These are phyloP conservation scores for Poa pratensis DNA, from an alignment of 176 grass and related monocot species.

Conservation along the genomic window DNA sequence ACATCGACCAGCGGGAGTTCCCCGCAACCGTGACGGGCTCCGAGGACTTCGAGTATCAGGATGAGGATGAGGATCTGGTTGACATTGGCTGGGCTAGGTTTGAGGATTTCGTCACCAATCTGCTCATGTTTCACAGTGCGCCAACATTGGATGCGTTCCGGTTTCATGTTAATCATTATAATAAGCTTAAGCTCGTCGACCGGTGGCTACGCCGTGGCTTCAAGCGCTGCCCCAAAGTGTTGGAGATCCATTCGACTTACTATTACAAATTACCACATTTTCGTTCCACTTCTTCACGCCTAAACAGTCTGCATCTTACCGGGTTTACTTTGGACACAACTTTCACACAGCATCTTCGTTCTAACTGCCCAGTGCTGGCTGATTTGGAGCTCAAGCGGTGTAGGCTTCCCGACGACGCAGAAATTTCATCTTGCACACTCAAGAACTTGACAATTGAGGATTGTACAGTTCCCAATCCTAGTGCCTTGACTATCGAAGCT, in stretches of 20 bases:
- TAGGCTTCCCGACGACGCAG: background rate
- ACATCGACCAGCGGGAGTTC: background rate
- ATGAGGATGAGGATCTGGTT: background rate
- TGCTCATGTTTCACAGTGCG: constrained; percentile 11
- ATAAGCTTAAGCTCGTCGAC: background rate
- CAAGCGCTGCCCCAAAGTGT: background rate
- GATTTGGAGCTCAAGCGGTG: constrained; percentile 26
- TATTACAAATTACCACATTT: background rate
- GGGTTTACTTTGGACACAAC: background rate
- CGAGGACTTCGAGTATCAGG: background rate
- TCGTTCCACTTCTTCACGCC: background rate
- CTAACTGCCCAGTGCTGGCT: constrained; percentile 13
- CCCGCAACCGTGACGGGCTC: background rate
- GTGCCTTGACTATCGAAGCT: background rate
- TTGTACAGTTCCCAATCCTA: background rate
- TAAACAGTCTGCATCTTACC: background rate
- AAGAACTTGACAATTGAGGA: constrained; percentile 25
- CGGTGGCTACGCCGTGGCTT: background rate
- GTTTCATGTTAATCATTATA: background rate
- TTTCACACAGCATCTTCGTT: background rate
- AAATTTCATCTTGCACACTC: constrained; percentile 7
- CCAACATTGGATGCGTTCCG: background rate
- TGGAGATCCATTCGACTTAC: background rate
- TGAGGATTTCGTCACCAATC: constrained; percentile 12
- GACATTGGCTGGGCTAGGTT: background rate